phyloP scores from a whole-genome alignment of 2,329 filamentous ascomycete genomes.

The Sarocladium strictum region DNA sequence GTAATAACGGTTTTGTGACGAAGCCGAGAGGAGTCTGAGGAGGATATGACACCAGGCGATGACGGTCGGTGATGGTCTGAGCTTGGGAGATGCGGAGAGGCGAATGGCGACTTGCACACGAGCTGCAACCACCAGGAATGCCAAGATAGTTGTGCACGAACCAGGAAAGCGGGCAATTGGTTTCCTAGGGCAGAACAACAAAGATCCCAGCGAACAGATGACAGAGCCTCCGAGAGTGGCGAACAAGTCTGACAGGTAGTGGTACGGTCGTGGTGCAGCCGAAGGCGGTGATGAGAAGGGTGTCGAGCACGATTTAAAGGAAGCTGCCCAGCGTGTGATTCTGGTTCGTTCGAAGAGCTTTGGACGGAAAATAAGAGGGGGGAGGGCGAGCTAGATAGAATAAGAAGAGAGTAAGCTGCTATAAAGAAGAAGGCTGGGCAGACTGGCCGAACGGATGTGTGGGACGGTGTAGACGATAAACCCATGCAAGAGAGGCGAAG shows the following conservation, averaged over 20 bases:
- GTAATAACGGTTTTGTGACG: conserved; percentile 1
- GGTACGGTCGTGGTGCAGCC: background rate
- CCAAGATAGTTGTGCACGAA: background rate
- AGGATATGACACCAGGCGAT: background rate
- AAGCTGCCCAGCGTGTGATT: background rate
- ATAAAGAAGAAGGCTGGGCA: conserved; percentile 7
- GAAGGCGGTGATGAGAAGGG: background rate
- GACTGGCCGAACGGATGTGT: background rate
- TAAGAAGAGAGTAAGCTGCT: background rate
- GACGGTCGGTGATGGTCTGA: conserved; percentile 24
- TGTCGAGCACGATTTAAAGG: background rate
- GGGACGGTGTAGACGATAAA: background rate
- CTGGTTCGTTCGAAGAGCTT: background rate
- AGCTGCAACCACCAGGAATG: conserved; percentile 5
- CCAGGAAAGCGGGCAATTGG: background rate
- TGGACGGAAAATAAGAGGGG: no score
- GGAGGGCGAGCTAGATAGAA: background rate
- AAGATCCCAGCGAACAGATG: background rate
- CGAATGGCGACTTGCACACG: conserved; percentile 9
- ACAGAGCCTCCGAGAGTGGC: background rate
- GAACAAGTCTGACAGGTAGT: background rate
- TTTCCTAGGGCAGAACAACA: background rate
- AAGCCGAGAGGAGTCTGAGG: background rate
- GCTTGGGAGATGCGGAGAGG: background rate
- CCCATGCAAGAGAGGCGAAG: background rate